These are phyloP conservation scores for Ophiostoma populinum DNA, from an alignment of 2,329 filamentous ascomycete genomes.

Conservation along the genomic window DNA sequence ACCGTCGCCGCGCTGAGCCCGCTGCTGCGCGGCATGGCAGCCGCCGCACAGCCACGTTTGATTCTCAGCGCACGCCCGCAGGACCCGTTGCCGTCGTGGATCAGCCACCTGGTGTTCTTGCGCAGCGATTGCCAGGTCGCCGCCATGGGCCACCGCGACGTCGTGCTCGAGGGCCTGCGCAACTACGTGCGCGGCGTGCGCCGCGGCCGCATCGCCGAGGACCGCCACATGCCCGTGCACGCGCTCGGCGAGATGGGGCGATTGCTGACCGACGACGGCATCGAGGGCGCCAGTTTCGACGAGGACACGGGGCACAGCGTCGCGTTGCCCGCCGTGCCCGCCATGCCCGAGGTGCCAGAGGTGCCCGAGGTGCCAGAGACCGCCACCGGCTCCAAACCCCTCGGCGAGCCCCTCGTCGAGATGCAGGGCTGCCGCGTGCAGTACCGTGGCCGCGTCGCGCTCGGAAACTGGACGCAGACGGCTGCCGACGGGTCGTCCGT, in stretches of 20 bases:
- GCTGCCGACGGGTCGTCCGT: slow-evolving; percentile 29
- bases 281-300: slow-evolving; percentile 21
- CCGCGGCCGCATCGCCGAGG: slow-evolving; percentile 25
- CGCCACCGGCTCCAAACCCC: not conserved
- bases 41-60: slow-evolving; percentile 49
- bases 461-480: slow-evolving; percentile 66
- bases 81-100: slow-evolving; percentile 77
- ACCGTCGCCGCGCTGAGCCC: slow-evolving; percentile 56
- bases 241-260: slow-evolving; percentile 33
- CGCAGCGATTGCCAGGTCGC: slow-evolving; percentile 48
- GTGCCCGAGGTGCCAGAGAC: too few species aligned
- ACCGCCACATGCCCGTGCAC: slow-evolving; percentile 29
- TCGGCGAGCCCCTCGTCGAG: slow-evolving; percentile 59
- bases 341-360: slow-evolving; percentile 10
- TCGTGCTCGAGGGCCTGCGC: slow-evolving; percentile 38
- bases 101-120: slow-evolving; percentile 66
- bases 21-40: slow-evolving; percentile 51
- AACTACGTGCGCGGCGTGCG: slow-evolving; percentile 30
- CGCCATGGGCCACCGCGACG: slow-evolving; percentile 45
- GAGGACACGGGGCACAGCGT: slow-evolving; percentile 10
- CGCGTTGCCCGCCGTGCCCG: not conserved
- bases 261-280: slow-evolving; percentile 23
- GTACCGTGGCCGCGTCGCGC: slow-evolving; percentile 59
- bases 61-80: slow-evolving; percentile 68
- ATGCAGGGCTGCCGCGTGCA: slow-evolving; percentile 72